Percentiles rank a stretch among this genome's conserved stretches.
These are phyloP conservation scores for Tulasnella sp. DNA, from an alignment of 768 basidiomycete genomes.

Conservation along the genomic window DNA sequence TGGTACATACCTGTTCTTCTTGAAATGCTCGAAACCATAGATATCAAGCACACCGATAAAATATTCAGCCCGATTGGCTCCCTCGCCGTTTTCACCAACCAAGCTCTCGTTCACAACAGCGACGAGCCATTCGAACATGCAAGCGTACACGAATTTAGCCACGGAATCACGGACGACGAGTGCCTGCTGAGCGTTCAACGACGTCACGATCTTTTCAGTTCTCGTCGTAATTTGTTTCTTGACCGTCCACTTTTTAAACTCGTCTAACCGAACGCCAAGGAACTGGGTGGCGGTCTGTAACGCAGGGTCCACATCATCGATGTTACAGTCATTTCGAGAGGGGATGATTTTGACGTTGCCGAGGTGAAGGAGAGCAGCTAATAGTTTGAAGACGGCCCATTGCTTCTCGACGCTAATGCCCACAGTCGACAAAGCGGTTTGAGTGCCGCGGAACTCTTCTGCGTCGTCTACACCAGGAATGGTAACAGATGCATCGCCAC, in stretches of 20 bases:
- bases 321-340: conserved; percentile 67
- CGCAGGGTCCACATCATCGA: conserved; percentile 76
- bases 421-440: conserved; percentile 91
- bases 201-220: conserved; percentile 88
- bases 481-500: conserved; percentile 76
- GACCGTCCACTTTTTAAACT: conserved; percentile 98
- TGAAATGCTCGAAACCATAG: conserved; percentile 95
- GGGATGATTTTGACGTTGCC: conserved; percentile 91
- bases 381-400: conserved; percentile 93
- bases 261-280: conserved; percentile 77
- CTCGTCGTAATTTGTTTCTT: conserved; percentile 96
- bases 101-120: conserved; percentile 95
- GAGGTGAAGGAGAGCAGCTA: conserved; percentile 91
- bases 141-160: conserved; percentile 97
- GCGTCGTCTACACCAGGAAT: conserved; percentile 92
- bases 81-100: conserved; percentile 89
- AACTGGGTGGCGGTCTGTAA: conserved; percentile 78
- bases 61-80: conserved; percentile 85
- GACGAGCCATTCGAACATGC: conserved; percentile 97
- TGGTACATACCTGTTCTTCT: conserved; percentile 69
- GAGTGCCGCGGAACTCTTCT: conserved; percentile 89
- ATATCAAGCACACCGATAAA: conserved; percentile 99
- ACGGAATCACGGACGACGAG: conserved; percentile 93
- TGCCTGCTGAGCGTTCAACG: conserved; percentile 79
- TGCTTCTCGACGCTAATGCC: conserved; percentile 97